A percentile compares a stretch with the other conserved stretches of the same genome.
Evolutionary conservation across 495 filamentous ascomycete species (phyloP).

Genomic region (Aeminium ludgeri): DNA sequence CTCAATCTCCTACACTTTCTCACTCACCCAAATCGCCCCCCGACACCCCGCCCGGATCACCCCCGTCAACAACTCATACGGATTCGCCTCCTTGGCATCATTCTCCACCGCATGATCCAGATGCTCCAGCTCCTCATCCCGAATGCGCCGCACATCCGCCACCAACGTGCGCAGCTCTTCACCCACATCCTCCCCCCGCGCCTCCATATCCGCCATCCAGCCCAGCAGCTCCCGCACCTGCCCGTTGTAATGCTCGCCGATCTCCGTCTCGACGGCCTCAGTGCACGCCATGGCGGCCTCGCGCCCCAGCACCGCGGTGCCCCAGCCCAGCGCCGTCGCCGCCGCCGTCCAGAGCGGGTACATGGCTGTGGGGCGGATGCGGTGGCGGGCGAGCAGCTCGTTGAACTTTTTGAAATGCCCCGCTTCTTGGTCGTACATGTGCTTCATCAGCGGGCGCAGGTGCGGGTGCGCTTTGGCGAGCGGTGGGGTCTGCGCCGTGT

Average conservation of each 20-base stretch:
- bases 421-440: conserved; percentile 97
- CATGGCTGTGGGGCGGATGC: conserved; percentile 83
- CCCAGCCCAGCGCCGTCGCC: conserved; percentile 74
- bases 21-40: conserved; percentile 84
- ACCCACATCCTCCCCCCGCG: conserved; percentile 55
- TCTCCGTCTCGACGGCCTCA: conserved; percentile 96
- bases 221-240: conserved; percentile 66
- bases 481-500: conserved; percentile 43
- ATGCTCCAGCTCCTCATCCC: conserved; percentile 95
- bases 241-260: conserved; percentile 87
- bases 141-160: conserved; percentile 56
- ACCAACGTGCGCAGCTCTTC: conserved; percentile 62
- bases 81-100: conserved; percentile 72
- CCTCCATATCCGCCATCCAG: conserved; percentile 53
- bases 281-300: conserved; percentile 98
- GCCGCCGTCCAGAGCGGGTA: conserved; percentile 82
- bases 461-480: conserved; percentile 64
- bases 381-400: conserved; percentile 62
- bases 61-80: conserved; percentile 77
- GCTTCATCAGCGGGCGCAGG: conserved; percentile 74
- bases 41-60: conserved; percentile 76
- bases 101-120: conserved; percentile 87
- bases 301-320: conserved; percentile 71
- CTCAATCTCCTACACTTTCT: conserved; percentile 39
- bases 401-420: conserved; percentile 79